Base-by-base conservation (phyloP, 2,329 filamentous ascomycete genomes). In the Cladosporium sp. region DNA sequence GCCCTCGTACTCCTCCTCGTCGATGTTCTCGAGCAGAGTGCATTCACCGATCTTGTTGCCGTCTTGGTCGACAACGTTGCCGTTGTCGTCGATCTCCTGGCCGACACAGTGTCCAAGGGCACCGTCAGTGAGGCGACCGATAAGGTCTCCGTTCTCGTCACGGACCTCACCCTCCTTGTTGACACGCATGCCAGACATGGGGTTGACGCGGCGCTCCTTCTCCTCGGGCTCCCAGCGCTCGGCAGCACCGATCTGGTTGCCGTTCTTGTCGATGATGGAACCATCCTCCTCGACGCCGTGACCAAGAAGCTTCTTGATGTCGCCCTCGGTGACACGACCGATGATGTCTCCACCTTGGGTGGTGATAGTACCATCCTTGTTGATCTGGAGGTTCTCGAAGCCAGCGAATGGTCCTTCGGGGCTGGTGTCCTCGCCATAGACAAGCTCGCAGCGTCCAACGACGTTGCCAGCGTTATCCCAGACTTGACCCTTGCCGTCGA, bases 1-100 rank as follows among this genome's bases (percentile, higher is more conserved):
- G 62, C 82, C 79, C 64, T 83, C 81, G 51, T 84, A 80, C 69
- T 85, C 84, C 58, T 82, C 74, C 56, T 77, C 76, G 19, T 73
- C 74, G 39, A 86, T 80, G 72, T 85, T 83, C 65, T 84, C 82
- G 14, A 86, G 73, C n/a, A 86, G 75, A 56, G 83, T 86, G 61
- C 81, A 82, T 66, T 86, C 84, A 47, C 84, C 84, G 57, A 86
- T 77, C 75, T 83, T 85, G 75, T 86, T 86, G 69, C 84, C 83
- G 60, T 82, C 78, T 45, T 79, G 78, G 67, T 81, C 79, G 49
- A 81, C 67, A 36, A 81, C 79, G 62, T 81, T 80, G 52, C 79
- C 79, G 60, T 78, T 78, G 67, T 81, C 79, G 55, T 81, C 78
- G 61, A 81, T 77, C 67, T 81, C 78, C 60, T 80, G 76, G 61